Evolutionary conservation across 2,329 filamentous ascomycete species (phyloP), one percentile per base, ranked within the genome.

Genomic region (Apiospora saccharicola): DNA sequence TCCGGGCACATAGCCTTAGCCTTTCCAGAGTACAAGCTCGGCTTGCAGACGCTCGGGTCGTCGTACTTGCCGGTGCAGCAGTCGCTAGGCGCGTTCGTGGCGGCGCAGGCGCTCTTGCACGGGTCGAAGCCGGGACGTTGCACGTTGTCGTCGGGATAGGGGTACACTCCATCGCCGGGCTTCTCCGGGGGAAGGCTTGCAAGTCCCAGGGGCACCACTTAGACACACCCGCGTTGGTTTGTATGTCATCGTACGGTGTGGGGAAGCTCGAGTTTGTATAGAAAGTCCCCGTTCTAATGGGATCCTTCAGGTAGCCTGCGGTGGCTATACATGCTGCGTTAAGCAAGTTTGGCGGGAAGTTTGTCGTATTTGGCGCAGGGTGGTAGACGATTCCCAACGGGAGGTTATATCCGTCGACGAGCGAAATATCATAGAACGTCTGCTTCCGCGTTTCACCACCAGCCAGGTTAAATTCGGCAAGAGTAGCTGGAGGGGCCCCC

Each of bases 391-490:
- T 89, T 43, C 89, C 91, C 74, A 95, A 80, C 1, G 93, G 92
- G 1, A 96, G 82, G 79, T 96, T 96, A 86, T 96, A 96, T 68
- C 94, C 94, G 79, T 96, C 94, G 30, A 96, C 94, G 3, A 96
- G 86, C 53, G 93, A 95, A 74, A 96, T 93, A 81, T 96, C 94
- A 83, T 95, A 96, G 80, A 94, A 96, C 13, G 91, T 92, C 79
- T 95, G 92, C 72, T 79, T 82, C 68, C 84, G 84, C 30, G 86
- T 85, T 61, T 87, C 83, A 43, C 92, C 91, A 41, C 91, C 92
- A 69, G 90, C 88, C 22, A 96, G 87, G 71, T 92, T 94, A 82
- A 96, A 95, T 79, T 97, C 94, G 51, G 92, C 93, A 16, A 97
- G 87, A 1, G 93, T 95, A 19, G 91, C 91, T 14, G 94, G 94